Percentiles rank a stretch among this genome's conserved stretches.
phyloP scores from a whole-genome alignment of 2,329 filamentous ascomycete species.

The Pseudonectria buxi region DNA sequence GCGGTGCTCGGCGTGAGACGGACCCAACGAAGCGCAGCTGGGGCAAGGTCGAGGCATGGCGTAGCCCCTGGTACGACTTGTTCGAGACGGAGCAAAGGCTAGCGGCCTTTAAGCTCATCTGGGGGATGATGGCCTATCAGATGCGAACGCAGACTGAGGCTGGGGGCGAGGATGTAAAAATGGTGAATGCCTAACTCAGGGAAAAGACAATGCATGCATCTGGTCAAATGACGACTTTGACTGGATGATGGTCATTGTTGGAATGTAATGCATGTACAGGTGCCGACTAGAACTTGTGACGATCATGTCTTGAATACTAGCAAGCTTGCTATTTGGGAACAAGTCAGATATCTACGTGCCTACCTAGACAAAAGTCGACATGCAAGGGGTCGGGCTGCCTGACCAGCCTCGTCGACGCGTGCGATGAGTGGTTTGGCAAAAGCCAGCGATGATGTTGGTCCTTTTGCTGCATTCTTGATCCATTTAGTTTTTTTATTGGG shows the following conservation, averaged over 20 bases:
- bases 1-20: slow-evolving; percentile 33
- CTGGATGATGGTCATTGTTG: neutral
- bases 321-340: no score
- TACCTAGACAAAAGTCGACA: no score
- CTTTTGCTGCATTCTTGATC: no score
- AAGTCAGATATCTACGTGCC: no score
- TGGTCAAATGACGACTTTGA: neutral
- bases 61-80: slow-evolving; percentile 56
- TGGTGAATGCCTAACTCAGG: slow-evolving; percentile 21
- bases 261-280: no score
- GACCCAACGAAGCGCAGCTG: slow-evolving; percentile 35
- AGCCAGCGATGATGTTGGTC: no score
- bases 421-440: slow-evolving; percentile 6
- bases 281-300: neutral
- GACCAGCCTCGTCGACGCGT: no score
- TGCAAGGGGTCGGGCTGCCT: no score
- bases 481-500: no score
- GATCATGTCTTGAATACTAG: no score
- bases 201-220: neutral
- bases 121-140: slow-evolving; percentile 54
- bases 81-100: slow-evolving; percentile 48
- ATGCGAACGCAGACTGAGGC: slow-evolving; percentile 39
- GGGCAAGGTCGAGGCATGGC: slow-evolving; percentile 48
- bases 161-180: slow-evolving; percentile 20
- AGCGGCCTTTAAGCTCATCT: slow-evolving; percentile 49